A percentile compares a stretch with the other conserved stretches of the same genome.
Evolutionary conservation across 2,329 filamentous ascomycete species (phyloP).

Genomic region (Cryphonectria parasitica): DNA sequence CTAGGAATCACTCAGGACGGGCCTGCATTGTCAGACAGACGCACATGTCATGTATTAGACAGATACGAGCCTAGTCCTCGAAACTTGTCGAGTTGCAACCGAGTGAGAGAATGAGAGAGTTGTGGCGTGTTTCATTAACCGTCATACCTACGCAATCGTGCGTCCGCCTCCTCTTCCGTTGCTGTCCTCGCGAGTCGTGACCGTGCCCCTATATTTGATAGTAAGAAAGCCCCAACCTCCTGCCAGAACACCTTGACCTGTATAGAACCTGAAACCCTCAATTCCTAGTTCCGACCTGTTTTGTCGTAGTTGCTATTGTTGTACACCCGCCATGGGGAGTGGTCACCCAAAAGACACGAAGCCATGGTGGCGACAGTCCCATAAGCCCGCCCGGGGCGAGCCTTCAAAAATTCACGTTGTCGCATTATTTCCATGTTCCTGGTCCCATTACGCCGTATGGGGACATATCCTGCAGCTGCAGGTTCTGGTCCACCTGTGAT

Average conservation of each 20-base stretch:
- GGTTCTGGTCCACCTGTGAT: slow-evolving; percentile 1
- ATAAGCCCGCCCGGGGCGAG: not conserved
- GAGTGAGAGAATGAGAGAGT: not conserved
- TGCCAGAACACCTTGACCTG: not conserved
- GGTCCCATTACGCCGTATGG: slow-evolving; percentile 31
- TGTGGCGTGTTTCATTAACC: slow-evolving; percentile 2
- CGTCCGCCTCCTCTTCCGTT: not conserved
- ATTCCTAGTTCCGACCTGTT: not conserved
- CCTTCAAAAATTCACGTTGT: not conserved
- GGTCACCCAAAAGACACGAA: not conserved
- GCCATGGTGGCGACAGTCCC: not conserved
- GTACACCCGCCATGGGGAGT: not conserved
- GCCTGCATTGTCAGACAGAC: not conserved
- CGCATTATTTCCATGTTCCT: slow-evolving; percentile 5
- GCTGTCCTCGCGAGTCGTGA: not conserved
- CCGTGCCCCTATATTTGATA: not conserved
- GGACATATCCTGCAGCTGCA: slow-evolving; percentile 25
- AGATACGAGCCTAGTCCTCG: not conserved
- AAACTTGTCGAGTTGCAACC: not conserved
- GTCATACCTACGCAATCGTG: not conserved
- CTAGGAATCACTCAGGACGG: not conserved
- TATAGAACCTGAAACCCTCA: not conserved
- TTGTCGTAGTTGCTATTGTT: not conserved
- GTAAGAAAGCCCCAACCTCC: not conserved
- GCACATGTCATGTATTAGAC: not conserved